Base-by-base conservation (phyloP, 2,329 filamentous ascomycete genomes). In the Trichoderma lentiforme region DNA sequence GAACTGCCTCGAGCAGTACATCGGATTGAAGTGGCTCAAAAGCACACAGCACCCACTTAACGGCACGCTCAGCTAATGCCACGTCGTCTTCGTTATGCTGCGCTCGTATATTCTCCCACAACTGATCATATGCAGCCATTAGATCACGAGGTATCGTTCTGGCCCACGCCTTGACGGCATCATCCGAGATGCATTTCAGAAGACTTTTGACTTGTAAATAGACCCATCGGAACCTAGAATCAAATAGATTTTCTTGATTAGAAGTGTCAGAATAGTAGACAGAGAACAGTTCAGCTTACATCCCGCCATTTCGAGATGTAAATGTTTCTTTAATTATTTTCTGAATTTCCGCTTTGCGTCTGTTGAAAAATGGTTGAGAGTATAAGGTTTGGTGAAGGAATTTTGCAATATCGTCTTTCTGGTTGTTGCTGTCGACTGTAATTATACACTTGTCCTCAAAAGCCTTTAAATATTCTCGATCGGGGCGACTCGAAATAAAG, bases 201-300 rank as follows among this genome's bases (percentile, higher is more conserved):
- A 43, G 39, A n/a, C 39, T 62, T 14, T 73, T 32, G 21, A 74
- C 73, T 21, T 75, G 74, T 11, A 76, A 67, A 7, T 74, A 56
- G 30, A 74, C 74, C 75, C 75, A 76, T 60, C 74, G 75, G 26
- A 76, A 76, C 74, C 74, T 76, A 24, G 12, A 3, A 8, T 72
- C 12, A 11, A 6, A 21, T 18, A 30, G 3, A 4, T 12, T 6
- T 21, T n/a, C 12, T 7, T 57, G 28, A n/a, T 39, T n/a, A n/a
- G 15, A 43, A 1, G 39, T n/a, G 15, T 43, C 2, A 9, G 11
- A 34, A 9, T 3, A 58, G 4, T 18, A 43, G 28, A 21, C 2
- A 6, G 3, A 1, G 5, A 60, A 9, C 3, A 1, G 5, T 51
- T n/a, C 2, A n/a, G 39, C 71, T 69, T 58, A 65, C 65, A 72